Percentiles rank a stretch among this genome's conserved stretches.
Evolutionary conservation across 345 rosid species (phyloP).

Genomic region (Populus nigra): DNA sequence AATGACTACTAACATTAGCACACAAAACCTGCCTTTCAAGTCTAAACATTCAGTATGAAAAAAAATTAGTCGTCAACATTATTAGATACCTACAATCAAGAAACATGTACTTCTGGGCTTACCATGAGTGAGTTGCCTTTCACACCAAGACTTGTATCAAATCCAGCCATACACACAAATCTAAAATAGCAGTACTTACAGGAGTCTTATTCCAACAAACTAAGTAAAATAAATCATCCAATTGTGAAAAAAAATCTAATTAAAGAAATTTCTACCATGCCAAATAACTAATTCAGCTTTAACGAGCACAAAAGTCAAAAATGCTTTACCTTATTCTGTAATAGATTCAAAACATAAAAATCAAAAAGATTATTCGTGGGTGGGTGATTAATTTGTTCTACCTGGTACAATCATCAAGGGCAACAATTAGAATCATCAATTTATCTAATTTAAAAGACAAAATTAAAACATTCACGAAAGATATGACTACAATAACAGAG

Average conservation of each 20-base stretch:
- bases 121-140: neutral
- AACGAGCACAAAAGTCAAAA: neutral
- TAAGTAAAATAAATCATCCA: neutral
- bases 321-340: neutral
- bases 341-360: too few species aligned
- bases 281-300: neutral
- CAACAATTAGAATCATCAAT: neutral
- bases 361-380: neutral
- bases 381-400: neutral
- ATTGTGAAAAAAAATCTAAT: too few species aligned
- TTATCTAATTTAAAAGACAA: neutral
- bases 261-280: neutral
- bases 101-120: neutral
- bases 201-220: neutral
- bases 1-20: neutral
- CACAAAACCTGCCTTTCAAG: slow-evolving; percentile 15
- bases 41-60: neutral
- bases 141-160: neutral
- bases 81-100: neutral
- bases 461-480: neutral
- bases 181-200: neutral
- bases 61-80: neutral
- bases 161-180: neutral
- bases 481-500: neutral
- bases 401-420: neutral